Conservation (phyloP, 1,284 basidiomycete genomes). For the Kwoniella shivajii region DNA sequence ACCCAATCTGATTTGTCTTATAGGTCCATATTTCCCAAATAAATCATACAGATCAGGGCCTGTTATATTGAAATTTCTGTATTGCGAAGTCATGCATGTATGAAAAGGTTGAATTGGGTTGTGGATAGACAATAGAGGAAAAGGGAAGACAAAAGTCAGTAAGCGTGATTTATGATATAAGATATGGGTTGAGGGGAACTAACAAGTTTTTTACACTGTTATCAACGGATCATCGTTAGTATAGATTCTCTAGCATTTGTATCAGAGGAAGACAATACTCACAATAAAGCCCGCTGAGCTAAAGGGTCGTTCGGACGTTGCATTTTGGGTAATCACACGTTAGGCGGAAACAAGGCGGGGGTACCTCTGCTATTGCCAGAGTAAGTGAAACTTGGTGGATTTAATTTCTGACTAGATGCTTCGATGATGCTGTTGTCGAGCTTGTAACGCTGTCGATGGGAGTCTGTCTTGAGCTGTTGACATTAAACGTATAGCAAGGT, state of each 20-base stretch:
- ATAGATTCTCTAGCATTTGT: not conserved
- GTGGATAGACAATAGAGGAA: not conserved
- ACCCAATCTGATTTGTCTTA: constrained; percentile 92
- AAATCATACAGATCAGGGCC: constrained; percentile 95
- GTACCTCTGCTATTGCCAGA: too few relatives aligned
- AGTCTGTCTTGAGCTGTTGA: not conserved
- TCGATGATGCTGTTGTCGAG: too few relatives aligned
- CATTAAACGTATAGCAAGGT: not conserved
- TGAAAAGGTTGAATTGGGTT: not conserved
- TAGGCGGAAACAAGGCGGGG: too few relatives aligned
- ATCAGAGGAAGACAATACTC: constrained; percentile 19
- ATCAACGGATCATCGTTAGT: too few relatives aligned
- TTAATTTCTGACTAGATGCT: not conserved
- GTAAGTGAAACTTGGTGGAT: too few relatives aligned
- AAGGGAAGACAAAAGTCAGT: not conserved
- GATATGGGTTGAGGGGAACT: constrained; percentile 14
- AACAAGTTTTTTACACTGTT: constrained; percentile 54
- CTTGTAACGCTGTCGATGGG: too few relatives aligned
- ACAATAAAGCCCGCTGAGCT: constrained; percentile 51
- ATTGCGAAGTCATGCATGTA: not conserved
- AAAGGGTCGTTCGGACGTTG: constrained; percentile 41
- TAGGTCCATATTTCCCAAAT: constrained; percentile 95
- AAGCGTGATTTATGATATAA: not conserved
- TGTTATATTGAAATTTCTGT: constrained; percentile 78
- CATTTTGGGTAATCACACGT: constrained; percentile 17